These are phyloP conservation scores for Calocera cornea DNA, from an alignment of 768 basidiomycete species.

Conservation along the genomic window DNA sequence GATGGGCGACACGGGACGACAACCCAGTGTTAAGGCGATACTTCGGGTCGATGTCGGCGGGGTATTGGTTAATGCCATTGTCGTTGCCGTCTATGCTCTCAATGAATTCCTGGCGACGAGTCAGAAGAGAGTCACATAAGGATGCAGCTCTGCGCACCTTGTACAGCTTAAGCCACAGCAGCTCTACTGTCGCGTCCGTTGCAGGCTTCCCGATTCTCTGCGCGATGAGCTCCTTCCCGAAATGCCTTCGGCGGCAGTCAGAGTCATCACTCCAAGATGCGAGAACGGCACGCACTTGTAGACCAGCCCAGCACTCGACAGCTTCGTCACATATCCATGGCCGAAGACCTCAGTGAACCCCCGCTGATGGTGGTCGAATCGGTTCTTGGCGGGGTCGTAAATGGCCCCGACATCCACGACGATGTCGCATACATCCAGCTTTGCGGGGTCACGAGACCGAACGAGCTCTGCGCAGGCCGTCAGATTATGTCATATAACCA, in stretches of 20 bases:
- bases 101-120: constrained; percentile 56
- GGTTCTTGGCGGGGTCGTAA: constrained; percentile 63
- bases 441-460: constrained; percentile 55
- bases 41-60: constrained; percentile 39
- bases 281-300: constrained; percentile 59
- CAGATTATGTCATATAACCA: neutral
- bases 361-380: constrained; percentile 94
- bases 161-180: constrained; percentile 82
- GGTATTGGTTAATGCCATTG: constrained; percentile 82
- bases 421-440: constrained; percentile 73
- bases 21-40: constrained; percentile 76
- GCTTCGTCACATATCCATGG: constrained; percentile 71
- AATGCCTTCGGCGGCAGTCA: constrained; percentile 47
- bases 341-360: constrained; percentile 87
- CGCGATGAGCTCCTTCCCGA: constrained; percentile 74
- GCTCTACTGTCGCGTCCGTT: constrained; percentile 51
- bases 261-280: neutral
- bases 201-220: constrained; percentile 36
- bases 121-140: constrained; percentile 7
- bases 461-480: constrained; percentile 38
- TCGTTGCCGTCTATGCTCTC: constrained; percentile 92
- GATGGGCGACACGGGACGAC: constrained; percentile 61
- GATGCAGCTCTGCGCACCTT: constrained; percentile 32
- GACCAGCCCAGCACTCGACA: constrained; percentile 83
- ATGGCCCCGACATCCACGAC: constrained; percentile 93